These are phyloP conservation scores for Pouteria glomerata DNA, from an alignment of 148 eudicot genomes.

Conservation along the genomic window DNA sequence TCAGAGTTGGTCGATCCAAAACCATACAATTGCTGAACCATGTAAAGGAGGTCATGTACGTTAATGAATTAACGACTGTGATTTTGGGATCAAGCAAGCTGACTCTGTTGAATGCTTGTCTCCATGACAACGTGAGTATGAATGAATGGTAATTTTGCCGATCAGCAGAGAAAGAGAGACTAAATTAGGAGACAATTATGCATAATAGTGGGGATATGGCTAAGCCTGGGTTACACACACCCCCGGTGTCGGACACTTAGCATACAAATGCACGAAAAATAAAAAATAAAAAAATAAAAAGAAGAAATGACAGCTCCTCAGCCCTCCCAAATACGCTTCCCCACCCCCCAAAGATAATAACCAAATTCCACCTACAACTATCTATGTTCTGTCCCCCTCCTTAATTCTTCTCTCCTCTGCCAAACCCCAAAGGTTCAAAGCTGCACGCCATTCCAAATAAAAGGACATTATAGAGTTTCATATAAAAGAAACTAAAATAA, in stretches of 20 bases:
- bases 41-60: background rate
- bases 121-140: background rate
- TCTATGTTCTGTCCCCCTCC: background rate
- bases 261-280: constrained; percentile 9
- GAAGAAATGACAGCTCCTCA: constrained; percentile 20
- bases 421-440: background rate
- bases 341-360: background rate
- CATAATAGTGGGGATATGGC: constrained; percentile 13
- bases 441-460: background rate
- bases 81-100: background rate
- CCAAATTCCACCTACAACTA: no score
- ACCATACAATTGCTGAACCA: background rate
- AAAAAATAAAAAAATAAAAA: background rate
- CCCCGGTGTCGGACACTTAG: constrained; percentile 23
- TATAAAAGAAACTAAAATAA: background rate
- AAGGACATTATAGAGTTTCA: background rate
- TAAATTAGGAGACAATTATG: background rate
- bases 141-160: background rate
- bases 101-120: background rate
- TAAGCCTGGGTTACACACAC: constrained; percentile 17
- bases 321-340: background rate
- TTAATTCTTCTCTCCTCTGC: background rate
- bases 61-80: background rate
- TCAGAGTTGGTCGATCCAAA: constrained; percentile 12
- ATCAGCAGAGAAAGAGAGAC: background rate